Percentiles rank a stretch among this genome's conserved stretches.
Conservation (phyloP, 140 eudicot species). For the Bidens hawaiensis region DNA sequence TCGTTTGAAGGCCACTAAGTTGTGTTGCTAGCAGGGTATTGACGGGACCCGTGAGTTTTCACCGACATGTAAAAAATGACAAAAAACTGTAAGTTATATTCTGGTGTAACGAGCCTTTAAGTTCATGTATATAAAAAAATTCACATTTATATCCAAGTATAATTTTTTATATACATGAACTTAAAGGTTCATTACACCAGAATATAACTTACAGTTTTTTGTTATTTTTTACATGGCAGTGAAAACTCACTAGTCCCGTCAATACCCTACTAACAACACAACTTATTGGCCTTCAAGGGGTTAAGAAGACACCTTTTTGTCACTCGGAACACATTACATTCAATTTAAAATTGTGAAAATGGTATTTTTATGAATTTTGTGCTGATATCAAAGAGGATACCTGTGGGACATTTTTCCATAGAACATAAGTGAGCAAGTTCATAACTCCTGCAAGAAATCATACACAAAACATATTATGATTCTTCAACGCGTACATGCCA, state of each 20-base stretch:
- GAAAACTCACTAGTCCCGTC: background rate
- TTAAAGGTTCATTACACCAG: background rate
- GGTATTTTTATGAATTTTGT: background rate
- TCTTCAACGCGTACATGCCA: background rate
- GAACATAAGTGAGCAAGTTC: conserved; percentile 43
- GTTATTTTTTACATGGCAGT: background rate
- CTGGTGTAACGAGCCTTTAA: background rate
- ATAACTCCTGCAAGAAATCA: conserved; percentile 42
- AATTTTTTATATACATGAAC: background rate
- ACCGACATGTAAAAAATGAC: background rate
- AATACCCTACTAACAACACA: background rate
- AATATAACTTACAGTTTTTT: background rate
- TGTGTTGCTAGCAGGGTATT: background rate
- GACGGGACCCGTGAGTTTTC: background rate
- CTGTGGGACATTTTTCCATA: conserved; percentile 98
- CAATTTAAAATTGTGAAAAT: background rate
- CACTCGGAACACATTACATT: background rate
- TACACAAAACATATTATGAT: background rate
- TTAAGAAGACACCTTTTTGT: background rate
- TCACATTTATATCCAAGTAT: background rate
- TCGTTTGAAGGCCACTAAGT: too few relatives aligned
- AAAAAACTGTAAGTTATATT: background rate
- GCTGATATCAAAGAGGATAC: conserved; percentile 19
- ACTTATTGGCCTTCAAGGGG: too few relatives aligned
- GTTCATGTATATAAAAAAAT: background rate